Conservation (phyloP, 1,284 basidiomycete genomes). For the Apiotrichum mycotoxinovorans region DNA sequence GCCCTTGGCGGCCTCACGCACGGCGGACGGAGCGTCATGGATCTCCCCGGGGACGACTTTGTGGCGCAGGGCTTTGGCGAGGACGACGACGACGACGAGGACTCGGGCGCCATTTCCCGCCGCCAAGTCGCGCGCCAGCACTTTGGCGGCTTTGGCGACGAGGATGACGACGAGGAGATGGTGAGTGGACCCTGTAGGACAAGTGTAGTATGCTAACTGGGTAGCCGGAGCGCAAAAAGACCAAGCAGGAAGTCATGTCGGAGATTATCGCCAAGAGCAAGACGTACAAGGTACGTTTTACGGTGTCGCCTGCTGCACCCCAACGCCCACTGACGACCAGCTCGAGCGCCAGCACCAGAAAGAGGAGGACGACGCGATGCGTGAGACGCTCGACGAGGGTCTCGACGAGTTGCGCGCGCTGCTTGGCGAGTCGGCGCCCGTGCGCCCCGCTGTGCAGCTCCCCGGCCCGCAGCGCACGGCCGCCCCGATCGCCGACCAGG, state of each 20-base stretch:
- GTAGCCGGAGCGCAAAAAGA: constrained; percentile 63
- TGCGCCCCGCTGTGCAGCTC: constrained; percentile 33
- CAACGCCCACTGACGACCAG: neutral
- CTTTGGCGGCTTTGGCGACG: constrained; percentile 78
- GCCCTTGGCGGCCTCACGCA: constrained; percentile 65
- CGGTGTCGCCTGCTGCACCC: no score
- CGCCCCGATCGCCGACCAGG: constrained; percentile 27
- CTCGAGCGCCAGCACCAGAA: constrained; percentile 69
- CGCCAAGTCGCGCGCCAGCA: constrained; percentile 66
- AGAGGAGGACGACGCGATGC: constrained; percentile 79
- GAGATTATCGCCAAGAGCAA: constrained; percentile 99
- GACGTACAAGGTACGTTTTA: constrained; percentile 68
- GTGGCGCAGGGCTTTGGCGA: constrained; percentile 69
- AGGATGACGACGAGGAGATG: constrained; percentile 54
- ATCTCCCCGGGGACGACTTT: constrained; percentile 70
- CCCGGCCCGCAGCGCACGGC: constrained; percentile 53
- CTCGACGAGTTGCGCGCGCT: constrained; percentile 78
- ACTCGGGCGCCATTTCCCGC: constrained; percentile 64
- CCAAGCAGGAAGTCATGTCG: constrained; percentile 95
- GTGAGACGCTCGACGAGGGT: constrained; percentile 83
- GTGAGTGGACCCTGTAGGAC: constrained; percentile 28
- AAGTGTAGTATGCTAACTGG: neutral
- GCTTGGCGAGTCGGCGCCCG: constrained; percentile 59
- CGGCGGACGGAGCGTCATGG: constrained; percentile 81
- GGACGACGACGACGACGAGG: constrained; percentile 69